Evolutionary conservation across 805 yeast species (phyloP), one percentile per base, ranked within the genome.

Genomic region (Kodamaea fukazawae): DNA sequence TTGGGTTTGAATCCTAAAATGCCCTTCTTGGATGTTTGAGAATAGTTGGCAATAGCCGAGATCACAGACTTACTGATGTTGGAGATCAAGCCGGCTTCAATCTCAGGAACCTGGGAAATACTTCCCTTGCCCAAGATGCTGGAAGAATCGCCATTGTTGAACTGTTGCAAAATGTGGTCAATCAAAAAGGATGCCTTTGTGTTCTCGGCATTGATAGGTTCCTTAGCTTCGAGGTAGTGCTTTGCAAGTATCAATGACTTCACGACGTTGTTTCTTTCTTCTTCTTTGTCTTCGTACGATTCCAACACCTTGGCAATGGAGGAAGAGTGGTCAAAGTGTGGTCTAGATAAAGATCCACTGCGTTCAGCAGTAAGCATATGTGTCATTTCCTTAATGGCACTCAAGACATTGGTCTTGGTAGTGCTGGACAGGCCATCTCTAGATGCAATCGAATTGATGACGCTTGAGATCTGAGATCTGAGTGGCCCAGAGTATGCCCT

Each of bases 371-470:
- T 37, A 9, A 67, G 52, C 3, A 65, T 58, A 40, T 57, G 57
- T 4, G 71, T 63, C 71, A 66, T 64, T 36, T 63, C 67, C 27
- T 65, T 49, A 29, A 67, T 65, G n/a, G 65, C 70, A 39, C 56
- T 59, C 44, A 64, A 49, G 18, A 67, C 47, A 36, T 61, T 60
- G 11, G 51, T 50, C 36, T 59, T 60, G 7, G 48, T 40, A 8
- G 47, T 49, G 13, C 16, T 29, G 30, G 41, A 48, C 41, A 20
- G 46, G 41, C 29, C 49, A 30, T 32, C 55, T 27, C 58, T 57
- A 13, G 63, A 57, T 1, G 69, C 59, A 10, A 65, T 48, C 2
- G 66, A 55, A 6, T 56, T 54, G 14, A 65, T 46, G n/a, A 61
- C 64, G 22, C 48, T 54, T 0, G 68, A 55, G 12, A 67, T 49